These are phyloP conservation scores for Rhodomyrtus psidioides DNA, from an alignment of 441 rosid species.

Conservation along the genomic window DNA sequence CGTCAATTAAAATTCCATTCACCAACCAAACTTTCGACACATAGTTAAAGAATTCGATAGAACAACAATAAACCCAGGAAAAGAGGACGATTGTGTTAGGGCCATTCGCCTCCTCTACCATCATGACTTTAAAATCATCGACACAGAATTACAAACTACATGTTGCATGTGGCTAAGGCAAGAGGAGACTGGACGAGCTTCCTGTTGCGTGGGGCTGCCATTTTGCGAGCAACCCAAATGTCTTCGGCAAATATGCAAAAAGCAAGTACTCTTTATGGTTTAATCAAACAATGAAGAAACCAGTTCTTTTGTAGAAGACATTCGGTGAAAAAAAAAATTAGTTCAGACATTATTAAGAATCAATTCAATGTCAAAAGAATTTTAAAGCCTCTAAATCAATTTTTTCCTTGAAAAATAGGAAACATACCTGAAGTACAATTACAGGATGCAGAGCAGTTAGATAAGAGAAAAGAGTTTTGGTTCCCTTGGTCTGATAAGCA, in stretches of 20 bases:
- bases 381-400: too few species aligned
- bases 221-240: constrained; percentile 79
- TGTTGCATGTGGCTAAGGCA: constrained; percentile 24
- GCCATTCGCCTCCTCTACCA: not conserved
- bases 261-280: too few species aligned
- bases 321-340: too few species aligned
- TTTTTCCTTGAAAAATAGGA: not conserved
- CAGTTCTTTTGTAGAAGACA: too few species aligned
- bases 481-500: constrained; percentile 45
- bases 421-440: constrained; percentile 71
- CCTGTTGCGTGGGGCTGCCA: constrained; percentile 90
- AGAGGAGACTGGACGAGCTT: constrained; percentile 96
- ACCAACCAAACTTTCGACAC: not conserved
- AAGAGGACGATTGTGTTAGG: not conserved
- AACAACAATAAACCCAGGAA: not conserved
- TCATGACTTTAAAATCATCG: constrained; percentile 24
- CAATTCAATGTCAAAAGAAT: too few species aligned
- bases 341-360: too few species aligned
- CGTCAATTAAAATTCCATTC: not conserved
- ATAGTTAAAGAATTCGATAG: not conserved
- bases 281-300: too few species aligned
- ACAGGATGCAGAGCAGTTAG: constrained; percentile 77
- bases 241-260: too few species aligned
- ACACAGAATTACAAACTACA: constrained; percentile 41
- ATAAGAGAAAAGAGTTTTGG: constrained; percentile 33